Evolutionary conservation across 1,284 basidiomycete genomes (phyloP).

Genomic region (Apiotrichum brassicae): DNA sequence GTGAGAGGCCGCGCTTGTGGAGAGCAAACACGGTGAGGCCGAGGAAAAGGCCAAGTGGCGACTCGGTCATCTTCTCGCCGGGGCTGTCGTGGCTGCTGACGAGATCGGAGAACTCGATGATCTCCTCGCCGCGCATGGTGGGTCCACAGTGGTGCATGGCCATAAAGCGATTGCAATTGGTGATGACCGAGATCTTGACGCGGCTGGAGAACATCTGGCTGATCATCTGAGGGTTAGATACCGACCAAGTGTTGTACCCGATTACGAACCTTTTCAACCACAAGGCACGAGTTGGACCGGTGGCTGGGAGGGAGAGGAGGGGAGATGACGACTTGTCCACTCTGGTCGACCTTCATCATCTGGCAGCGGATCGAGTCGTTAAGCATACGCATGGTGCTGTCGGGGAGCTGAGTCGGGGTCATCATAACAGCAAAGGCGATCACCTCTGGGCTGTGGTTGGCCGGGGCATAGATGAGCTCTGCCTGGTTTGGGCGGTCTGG

Average conservation of each 20-base stretch:
- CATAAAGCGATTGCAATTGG: constrained; percentile 14
- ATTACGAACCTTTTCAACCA: not conserved
- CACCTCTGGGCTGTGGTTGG: not conserved
- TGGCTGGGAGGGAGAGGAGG: not conserved
- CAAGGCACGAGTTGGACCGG: not conserved
- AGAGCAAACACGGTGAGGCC: constrained; percentile 5
- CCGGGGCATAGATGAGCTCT: constrained; percentile 6
- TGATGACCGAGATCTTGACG: constrained; percentile 1
- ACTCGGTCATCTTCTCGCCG: not conserved
- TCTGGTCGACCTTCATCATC: not conserved
- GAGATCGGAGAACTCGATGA: constrained; percentile 5
- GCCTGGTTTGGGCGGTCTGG: not conserved
- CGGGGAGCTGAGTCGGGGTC: not conserved
- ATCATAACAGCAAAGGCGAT: not conserved
- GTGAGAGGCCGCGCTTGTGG: not conserved
- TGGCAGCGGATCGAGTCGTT: constrained; percentile 1
- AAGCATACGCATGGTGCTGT: not conserved
- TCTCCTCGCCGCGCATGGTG: not conserved
- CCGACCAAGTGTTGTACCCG: too few species aligned
- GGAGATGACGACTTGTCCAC: not conserved
- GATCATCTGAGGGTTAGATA: not conserved
- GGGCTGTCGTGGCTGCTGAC: not conserved
- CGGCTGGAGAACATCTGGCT: not conserved
- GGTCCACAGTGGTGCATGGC: not conserved
- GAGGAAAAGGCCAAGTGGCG: constrained; percentile 11